These are phyloP conservation scores for Penicillium carneum DNA, from an alignment of 2,329 filamentous ascomycete genomes.

Conservation along the genomic window DNA sequence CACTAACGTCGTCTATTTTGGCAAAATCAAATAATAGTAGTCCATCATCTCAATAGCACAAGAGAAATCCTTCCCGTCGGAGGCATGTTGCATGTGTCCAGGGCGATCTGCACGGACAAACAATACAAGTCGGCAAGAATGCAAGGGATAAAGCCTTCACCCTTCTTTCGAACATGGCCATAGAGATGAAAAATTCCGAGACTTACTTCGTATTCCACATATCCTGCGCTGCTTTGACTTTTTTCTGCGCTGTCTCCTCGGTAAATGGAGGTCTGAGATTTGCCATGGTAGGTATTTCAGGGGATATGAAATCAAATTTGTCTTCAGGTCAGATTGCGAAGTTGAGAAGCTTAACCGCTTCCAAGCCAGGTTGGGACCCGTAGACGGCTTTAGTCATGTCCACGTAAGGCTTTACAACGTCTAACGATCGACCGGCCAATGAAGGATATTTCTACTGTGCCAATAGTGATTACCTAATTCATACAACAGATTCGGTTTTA, in stretches of 20 bases:
- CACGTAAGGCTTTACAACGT: not conserved
- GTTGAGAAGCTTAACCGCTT: not conserved
- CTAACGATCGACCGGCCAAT: too few species aligned
- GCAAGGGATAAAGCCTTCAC: slow-evolving; percentile 26
- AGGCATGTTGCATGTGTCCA: slow-evolving; percentile 20
- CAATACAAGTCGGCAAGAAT: slow-evolving; percentile 24
- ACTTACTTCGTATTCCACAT: slow-evolving; percentile 78
- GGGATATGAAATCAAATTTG: not conserved
- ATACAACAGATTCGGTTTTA: too few species aligned
- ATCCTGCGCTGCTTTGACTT: slow-evolving; percentile 84
- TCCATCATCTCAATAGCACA: not conserved
- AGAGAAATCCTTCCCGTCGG: not conserved
- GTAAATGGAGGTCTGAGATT: slow-evolving; percentile 73
- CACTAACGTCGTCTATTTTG: slow-evolving; percentile 27
- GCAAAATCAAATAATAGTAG: not conserved
- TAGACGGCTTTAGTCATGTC: not conserved
- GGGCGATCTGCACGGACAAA: slow-evolving; percentile 28
- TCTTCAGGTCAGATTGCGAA: not conserved
- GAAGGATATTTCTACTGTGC: too few species aligned
- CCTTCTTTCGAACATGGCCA: slow-evolving; percentile 26
- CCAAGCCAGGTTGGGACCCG: not conserved
- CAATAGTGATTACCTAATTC: too few species aligned
- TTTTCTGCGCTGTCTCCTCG: slow-evolving; percentile 71
- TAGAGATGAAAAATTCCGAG: slow-evolving; percentile 12
- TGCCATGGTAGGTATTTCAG: slow-evolving; percentile 42